Evolutionary conservation across 2,329 filamentous ascomycete genomes (phyloP), one percentile per base, ranked within the genome.

Genomic region (Colletotrichum tropicale): DNA sequence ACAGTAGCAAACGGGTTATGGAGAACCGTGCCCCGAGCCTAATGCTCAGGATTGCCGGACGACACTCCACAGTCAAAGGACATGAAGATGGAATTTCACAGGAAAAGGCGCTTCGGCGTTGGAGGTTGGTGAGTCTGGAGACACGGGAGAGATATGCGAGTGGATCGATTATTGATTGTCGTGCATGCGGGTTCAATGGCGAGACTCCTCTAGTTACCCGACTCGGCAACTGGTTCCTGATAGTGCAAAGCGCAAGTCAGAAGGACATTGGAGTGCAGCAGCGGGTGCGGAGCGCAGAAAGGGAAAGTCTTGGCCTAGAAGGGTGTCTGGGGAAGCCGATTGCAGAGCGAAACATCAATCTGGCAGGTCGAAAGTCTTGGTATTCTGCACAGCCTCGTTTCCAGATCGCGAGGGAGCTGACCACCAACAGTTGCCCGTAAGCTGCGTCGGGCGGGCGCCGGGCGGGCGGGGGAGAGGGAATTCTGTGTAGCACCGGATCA

Each of bases 301-400:
- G 21, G 65, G 48, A 69, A 34, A 30, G 52, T 75, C 71, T 76
- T 70, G 74, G 71, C 71, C 66, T 36, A 64, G 71, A 75, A 70
- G 60, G 66, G 60, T 36, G 66, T 75, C 66, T 75, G 66, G 71
- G 71, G 71, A 64, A 71, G 74, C 74, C 74, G 71, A 71, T 61
- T 75, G 62, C 66, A 74, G 71, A 48, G 66, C 74, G 66, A 76
- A 71, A 76, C 74, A 71, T 75, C 15, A 71, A 76, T 71, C 62
- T 70, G 74, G 74, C 71, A 76, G 74, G 74, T 76, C 60, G 32
- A 34, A 70, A 52, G 74, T 75, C 71, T 76, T 76, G 71, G 74
- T 76, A 66, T 62, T 62, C 38, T 75, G 74, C 74, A 76, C 74
- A 76, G 74, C 74, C 74, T 66, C 66, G 61, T 61, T 76, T 75